Evolutionary conservation across 441 rosid species (phyloP), one percentile per base, ranked within the genome.

Genomic region (Francoa sonchifolia): DNA sequence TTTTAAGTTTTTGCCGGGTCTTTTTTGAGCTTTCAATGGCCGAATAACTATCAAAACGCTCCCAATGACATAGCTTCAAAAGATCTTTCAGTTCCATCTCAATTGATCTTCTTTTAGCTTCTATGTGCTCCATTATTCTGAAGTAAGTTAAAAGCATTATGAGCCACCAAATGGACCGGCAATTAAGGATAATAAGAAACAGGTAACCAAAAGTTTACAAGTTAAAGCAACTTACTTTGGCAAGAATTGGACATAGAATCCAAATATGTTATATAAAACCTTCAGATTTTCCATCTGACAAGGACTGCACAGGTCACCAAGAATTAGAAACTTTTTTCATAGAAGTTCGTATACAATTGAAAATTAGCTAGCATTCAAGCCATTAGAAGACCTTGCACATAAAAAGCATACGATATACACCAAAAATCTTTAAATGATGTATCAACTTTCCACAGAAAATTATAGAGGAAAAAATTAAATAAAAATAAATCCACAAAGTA

Each of bases 231-330:
- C 83, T 79, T 59, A 83, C 99, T 54, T 50, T 4, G 97, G 96
- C 64, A 83, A 77, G 66, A 79, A 76, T 58, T 92, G 99, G 48
- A 79, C 58, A 50, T 83, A 81, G 71, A 77, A 76, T 33, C 99
- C 99, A 62, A 77, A 83, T 27, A 75, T 38, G 59, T 92, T 92
- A 82, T 83, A 92, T 44, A 90, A 61, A 39, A 87, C 73, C 50
- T 62, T 68, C 60, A 78, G 44, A 53, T 62, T 78, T 54, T 56
- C 72, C 60, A 67, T 72, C 58, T 74, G 78, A 72, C 59, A 40
- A 31, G 59, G 55, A 54, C 99, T 92, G 76, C 63, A 65, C 30
- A 27, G 32, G 52, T 53, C 22, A 54, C 13, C 26, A 44, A 33
- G 12, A 39, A 44, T 64, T 37, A 65, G 67, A 50, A 32, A n/a